Conservation (phyloP, 2,329 filamentous ascomycete species). For the Microsporum canis region DNA sequence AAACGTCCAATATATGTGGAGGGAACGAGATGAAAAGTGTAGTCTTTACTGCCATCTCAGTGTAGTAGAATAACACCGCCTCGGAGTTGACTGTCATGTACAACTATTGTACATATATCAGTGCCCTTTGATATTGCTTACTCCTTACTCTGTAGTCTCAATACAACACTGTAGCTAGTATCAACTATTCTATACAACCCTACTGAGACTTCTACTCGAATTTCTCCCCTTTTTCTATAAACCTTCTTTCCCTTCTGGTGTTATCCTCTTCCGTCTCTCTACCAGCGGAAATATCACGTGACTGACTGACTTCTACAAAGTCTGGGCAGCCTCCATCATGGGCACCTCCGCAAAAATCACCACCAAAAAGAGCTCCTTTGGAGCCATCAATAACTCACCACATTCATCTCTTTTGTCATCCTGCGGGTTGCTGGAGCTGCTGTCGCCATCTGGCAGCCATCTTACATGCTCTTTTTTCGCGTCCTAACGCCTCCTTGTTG, state of each 20-base stretch:
- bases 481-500: slow-evolving; percentile 19
- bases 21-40: not conserved
- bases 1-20: not conserved
- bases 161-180: too few species aligned
- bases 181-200: too few species aligned
- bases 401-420: slow-evolving; percentile 25
- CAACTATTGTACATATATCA: too few species aligned
- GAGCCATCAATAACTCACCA: slow-evolving; percentile 28
- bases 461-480: slow-evolving; percentile 25
- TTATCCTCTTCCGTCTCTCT: not conserved
- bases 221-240: too few species aligned
- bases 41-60: not conserved
- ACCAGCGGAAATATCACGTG: slow-evolving; percentile 9
- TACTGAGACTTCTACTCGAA: too few species aligned
- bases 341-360: slow-evolving; percentile 32
- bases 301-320: slow-evolving; percentile 10
- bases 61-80: too few species aligned
- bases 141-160: too few species aligned
- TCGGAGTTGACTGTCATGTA: too few species aligned
- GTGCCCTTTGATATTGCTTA: too few species aligned
- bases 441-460: slow-evolving; percentile 15
- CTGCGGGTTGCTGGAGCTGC: slow-evolving; percentile 22
- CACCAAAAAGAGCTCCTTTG: slow-evolving; percentile 23
- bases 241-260: not conserved
- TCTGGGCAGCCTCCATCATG: slow-evolving; percentile 28